phyloP scores from a whole-genome alignment of 192 early-diverging fungal species.

The Chytriomyces confervae region DNA sequence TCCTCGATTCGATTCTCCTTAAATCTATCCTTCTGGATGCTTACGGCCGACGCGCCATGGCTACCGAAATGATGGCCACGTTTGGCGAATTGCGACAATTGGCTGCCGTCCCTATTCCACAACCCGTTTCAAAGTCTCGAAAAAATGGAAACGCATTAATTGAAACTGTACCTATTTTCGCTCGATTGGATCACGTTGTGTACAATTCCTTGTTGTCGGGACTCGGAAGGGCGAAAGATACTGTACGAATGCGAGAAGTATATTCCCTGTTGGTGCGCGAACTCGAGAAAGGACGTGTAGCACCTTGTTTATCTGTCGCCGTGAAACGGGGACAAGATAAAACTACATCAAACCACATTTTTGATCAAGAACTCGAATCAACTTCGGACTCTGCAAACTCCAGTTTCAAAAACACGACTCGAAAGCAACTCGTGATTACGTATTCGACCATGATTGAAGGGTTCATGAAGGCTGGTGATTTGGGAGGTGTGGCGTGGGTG shows the following conservation, averaged over 20 bases:
- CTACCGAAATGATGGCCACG: not conserved
- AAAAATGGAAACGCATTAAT: not conserved
- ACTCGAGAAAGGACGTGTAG: not conserved
- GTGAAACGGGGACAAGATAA: not conserved
- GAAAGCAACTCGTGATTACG: conserved; percentile 12
- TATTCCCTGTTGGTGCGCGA: not conserved
- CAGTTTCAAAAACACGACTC: not conserved
- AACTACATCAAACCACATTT: not conserved
- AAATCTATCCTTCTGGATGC: not conserved
- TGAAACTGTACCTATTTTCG: not conserved
- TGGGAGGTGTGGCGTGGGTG: conserved; percentile 16
- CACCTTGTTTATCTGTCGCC: not conserved
- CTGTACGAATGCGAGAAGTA: not conserved
- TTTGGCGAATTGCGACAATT: not conserved
- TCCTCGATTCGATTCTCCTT: not conserved
- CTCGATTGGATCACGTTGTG: not conserved
- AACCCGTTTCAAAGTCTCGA: not conserved
- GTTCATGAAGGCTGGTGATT: not conserved
- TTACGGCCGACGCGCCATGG: not conserved
- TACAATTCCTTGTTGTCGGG: not conserved
- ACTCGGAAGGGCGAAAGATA: not conserved
- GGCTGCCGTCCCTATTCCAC: not conserved
- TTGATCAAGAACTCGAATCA: not conserved
- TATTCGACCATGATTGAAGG: conserved; percentile 20
- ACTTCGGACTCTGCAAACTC: not conserved